These are phyloP conservation scores for Abrus precatorius DNA, from an alignment of 306 rosid species.

Conservation along the genomic window DNA sequence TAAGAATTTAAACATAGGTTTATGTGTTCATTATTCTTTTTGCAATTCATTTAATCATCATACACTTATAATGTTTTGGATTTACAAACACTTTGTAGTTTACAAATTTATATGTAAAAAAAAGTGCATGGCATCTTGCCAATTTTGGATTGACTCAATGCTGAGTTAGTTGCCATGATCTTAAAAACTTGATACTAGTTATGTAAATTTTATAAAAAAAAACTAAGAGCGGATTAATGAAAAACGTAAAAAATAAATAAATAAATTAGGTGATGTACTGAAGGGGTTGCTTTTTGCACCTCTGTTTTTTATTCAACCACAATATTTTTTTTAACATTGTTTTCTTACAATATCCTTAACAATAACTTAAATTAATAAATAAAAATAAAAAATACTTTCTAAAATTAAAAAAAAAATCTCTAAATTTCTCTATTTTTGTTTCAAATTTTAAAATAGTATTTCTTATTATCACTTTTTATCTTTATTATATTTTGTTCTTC, in stretches of 20 bases:
- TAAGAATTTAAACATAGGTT: slow-evolving; percentile 24
- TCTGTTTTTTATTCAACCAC: no score
- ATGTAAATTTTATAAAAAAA: not conserved
- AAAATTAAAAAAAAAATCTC: no score
- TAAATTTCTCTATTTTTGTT: no score
- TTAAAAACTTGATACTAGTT: not conserved
- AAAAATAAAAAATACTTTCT: no score
- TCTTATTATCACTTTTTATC: no score
- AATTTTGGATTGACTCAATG: slow-evolving; percentile 16
- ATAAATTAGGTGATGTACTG: not conserved
- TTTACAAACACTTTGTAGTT: slow-evolving; percentile 16
- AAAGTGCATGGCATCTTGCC: not conserved
- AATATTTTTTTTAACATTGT: no score
- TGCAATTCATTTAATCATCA: slow-evolving; percentile 18
- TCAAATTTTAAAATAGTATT: no score
- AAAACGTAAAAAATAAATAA: not conserved
- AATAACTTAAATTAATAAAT: no score
- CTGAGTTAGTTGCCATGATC: not conserved
- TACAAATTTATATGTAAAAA: not conserved
- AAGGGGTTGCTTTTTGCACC: no score
- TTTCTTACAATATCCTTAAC: no score
- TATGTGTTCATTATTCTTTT: slow-evolving; percentile 11
- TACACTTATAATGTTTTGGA: not conserved
- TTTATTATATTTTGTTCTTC: no score
- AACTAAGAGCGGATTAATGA: not conserved